These are phyloP conservation scores for Chalciporus chontae DNA, from an alignment of 768 basidiomycete species.

Conservation along the genomic window DNA sequence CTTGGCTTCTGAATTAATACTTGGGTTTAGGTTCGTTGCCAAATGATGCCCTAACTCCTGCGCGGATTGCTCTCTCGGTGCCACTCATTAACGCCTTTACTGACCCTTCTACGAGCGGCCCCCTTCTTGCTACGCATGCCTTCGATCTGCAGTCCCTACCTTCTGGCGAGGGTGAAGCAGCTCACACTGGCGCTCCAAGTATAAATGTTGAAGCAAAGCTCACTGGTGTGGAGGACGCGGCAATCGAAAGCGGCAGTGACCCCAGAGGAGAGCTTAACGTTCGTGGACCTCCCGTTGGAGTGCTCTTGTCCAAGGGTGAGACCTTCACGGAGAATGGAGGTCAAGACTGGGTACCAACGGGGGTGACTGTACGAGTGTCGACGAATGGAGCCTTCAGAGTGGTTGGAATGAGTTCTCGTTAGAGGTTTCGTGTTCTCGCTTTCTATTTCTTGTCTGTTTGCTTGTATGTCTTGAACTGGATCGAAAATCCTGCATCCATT, in stretches of 20 bases:
- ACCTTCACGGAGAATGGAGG: slow-evolving; percentile 39
- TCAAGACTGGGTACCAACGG: slow-evolving; percentile 44
- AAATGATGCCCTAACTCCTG: slow-evolving; percentile 49
- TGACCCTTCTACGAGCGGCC: slow-evolving; percentile 66
- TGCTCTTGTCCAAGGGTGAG: slow-evolving; percentile 29
- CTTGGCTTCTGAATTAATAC: neutral
- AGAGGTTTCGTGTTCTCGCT: neutral
- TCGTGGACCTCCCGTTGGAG: slow-evolving; percentile 73
- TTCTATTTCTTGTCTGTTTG: neutral
- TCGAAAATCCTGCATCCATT: too few relatives aligned
- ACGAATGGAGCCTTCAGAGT: slow-evolving; percentile 65
- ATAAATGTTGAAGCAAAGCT: slow-evolving; percentile 83
- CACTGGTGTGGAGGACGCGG: slow-evolving; percentile 59
- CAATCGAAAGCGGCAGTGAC: slow-evolving; percentile 62
- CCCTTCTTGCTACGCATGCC: slow-evolving; percentile 78
- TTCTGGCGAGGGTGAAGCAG: slow-evolving; percentile 28
- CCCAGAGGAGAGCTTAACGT: slow-evolving; percentile 60
- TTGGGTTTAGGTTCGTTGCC: slow-evolving; percentile 44
- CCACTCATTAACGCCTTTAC: slow-evolving; percentile 66
- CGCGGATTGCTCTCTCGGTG: slow-evolving; percentile 73
- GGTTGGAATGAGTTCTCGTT: slow-evolving; percentile 11
- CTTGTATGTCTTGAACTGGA: neutral
- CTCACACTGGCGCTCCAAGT: slow-evolving; percentile 75
- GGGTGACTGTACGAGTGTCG: slow-evolving; percentile 45
- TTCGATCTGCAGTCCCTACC: slow-evolving; percentile 81